Evolutionary conservation across 768 basidiomycete species (phyloP).

Genomic region (Peribolospora baueri): DNA sequence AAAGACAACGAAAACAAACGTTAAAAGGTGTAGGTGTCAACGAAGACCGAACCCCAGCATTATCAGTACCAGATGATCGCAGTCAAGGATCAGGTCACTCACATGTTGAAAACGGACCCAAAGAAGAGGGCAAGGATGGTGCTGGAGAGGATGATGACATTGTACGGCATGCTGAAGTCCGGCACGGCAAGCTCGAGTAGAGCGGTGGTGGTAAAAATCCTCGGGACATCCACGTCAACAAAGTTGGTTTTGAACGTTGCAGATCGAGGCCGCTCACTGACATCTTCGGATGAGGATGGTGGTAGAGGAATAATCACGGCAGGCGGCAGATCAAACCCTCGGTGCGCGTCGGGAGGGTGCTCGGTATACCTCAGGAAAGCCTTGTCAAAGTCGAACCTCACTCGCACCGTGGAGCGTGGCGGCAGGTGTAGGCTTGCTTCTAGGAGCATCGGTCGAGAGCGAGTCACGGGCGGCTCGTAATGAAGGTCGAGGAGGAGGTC

Average conservation of each 20-base stretch:
- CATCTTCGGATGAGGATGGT: conserved; percentile 11
- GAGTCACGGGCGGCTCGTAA: conserved; percentile 43
- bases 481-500: conserved; percentile 38
- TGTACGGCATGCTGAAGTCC: conserved; percentile 99
- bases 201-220: conserved; percentile 56
- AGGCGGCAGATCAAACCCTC: conserved; percentile 80
- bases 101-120: conserved; percentile 66
- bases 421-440: conserved; percentile 50
- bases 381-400: conserved; percentile 53
- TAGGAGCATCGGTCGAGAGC: conserved; percentile 51
- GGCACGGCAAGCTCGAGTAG: conserved; percentile 90
- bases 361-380: conserved; percentile 80
- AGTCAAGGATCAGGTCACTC: no score
- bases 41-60: no score
- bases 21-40: no score
- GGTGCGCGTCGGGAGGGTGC: conserved; percentile 80
- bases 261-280: background rate
- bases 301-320: conserved; percentile 37
- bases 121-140: conserved; percentile 80
- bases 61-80: no score
- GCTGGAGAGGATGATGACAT: conserved; percentile 90
- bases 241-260: background rate
- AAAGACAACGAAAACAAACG: no score
- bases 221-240: background rate
- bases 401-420: conserved; percentile 33